Conservation (phyloP, 345 rosid genomes). For the Chamaenerion angustifolium region DNA sequence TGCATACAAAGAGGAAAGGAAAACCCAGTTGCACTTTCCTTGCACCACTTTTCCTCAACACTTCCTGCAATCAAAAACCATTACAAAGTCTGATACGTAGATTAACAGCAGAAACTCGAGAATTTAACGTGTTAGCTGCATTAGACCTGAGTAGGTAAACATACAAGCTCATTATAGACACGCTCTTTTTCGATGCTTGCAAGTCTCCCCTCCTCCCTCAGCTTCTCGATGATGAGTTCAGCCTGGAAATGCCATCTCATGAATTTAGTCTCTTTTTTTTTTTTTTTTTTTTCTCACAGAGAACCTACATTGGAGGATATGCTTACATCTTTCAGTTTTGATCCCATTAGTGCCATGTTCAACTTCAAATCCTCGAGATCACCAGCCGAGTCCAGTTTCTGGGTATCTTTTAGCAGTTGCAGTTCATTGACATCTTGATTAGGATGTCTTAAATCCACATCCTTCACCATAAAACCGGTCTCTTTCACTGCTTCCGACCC, state of each 20-base stretch:
- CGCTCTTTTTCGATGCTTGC: slow-evolving; percentile 20
- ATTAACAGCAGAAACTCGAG: not conserved
- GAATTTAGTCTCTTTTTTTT: not conserved
- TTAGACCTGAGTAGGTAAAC: slow-evolving; percentile 7
- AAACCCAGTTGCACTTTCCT: slow-evolving; percentile 27
- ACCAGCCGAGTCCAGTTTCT: slow-evolving; percentile 11
- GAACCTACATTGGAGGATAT: too few species aligned
- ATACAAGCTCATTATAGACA: slow-evolving; percentile 26
- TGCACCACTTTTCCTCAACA: slow-evolving; percentile 12
- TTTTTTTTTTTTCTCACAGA: not conserved
- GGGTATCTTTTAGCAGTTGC: slow-evolving; percentile 4
- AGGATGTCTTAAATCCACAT: not conserved
- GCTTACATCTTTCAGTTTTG: slow-evolving; percentile 23
- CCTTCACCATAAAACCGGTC: not conserved
- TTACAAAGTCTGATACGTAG: not conserved
- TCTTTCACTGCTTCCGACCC: slow-evolving; percentile 2
- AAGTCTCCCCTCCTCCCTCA: slow-evolving; percentile 25
- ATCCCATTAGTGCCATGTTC: slow-evolving; percentile 9
- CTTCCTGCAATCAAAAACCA: slow-evolving; percentile 18
- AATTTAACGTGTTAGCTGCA: too few species aligned
- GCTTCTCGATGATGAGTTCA: slow-evolving; percentile 20
- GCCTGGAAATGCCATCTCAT: slow-evolving; percentile 20
- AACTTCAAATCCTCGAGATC: slow-evolving; percentile 17
- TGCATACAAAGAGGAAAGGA: slow-evolving; percentile 30
- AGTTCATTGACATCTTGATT: not conserved